Evolutionary conservation across 1,284 basidiomycete species (phyloP), one percentile per base, ranked within the genome.

Genomic region (Phaffia rhodozyma): DNA sequence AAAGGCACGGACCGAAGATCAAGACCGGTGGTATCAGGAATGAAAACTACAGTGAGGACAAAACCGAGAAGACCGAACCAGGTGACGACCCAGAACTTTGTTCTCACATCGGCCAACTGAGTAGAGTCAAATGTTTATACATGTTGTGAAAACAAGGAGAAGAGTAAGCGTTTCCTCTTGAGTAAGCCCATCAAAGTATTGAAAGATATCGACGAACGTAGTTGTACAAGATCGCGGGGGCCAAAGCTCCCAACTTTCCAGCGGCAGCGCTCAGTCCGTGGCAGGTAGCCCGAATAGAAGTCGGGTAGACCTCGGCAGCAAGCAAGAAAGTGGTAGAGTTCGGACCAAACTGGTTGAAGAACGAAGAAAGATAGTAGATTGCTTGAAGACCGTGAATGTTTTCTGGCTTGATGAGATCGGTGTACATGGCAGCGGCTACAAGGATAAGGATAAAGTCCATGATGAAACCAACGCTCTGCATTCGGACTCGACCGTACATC

Each of bases 331-430:
- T 71, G 48, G 72, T 75, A 58, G 71, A 73, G 73, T 79, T 81
- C 67, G 79, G 79, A 53, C 80, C 79, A 60, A 79, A 78, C 71
- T 80, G 79, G 69, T 77, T 78, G 77, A 79, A 80, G 76, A 80
- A 80, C 20, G 74, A 76, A 48, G 76, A 76, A 48, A 79, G 71
- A 72, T 78, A 80, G 75, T 78, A 79, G 72, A 80, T 78, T 62
- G 76, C 76, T 71, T 78, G 78, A 75, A 70, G 68, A 18, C 47
- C 59, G 43, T 68, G 69, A 64, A 76, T 67, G 27, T 71, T 77
- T 5, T 72, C 71, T 0, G 70, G 68, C 61, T 69, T 67, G 57
- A 69, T 68, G 43, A 79, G 73, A 58, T 74, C 66, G 43, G 72
- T 61, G 73, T 72, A 79, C 58, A 73, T 69, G 68, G 76, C 73